Conservation (phyloP, 371 early-diverging fungal genomes). For the Apophysomyces trapeziformis region DNA sequence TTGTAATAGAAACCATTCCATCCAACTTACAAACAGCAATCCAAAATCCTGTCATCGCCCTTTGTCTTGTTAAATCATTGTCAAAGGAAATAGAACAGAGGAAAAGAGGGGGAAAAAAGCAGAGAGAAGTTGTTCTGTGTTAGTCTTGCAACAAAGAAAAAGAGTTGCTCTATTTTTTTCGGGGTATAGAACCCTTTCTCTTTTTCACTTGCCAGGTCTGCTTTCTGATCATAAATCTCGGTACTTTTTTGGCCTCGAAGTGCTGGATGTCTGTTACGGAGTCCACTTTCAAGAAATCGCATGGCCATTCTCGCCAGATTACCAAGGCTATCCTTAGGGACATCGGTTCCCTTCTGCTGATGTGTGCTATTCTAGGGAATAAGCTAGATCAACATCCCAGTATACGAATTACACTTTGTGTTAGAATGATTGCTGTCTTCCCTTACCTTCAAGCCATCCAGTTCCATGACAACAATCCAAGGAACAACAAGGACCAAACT, state of each 20-base stretch:
- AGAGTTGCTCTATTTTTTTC: too few relatives aligned
- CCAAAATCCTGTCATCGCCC: constrained; percentile 45
- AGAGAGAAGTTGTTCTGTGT: background rate
- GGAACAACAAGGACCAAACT: constrained; percentile 36
- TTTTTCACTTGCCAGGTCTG: constrained; percentile 16
- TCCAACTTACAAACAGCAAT: constrained; percentile 42
- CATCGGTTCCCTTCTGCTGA: background rate
- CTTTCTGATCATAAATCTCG: constrained; percentile 24
- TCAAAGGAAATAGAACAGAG: background rate
- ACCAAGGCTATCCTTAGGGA: constrained; percentile 9
- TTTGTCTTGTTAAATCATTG: constrained; percentile 4
- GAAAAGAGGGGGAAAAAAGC: background rate
- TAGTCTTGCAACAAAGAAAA: background rate
- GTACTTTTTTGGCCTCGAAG: constrained; percentile 38
- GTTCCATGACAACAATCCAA: constrained; percentile 45
- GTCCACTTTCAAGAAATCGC: constrained; percentile 30
- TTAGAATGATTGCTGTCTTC: background rate
- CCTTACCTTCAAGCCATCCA: constrained; percentile 49
- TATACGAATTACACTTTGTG: background rate
- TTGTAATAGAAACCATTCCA: background rate
- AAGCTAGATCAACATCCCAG: background rate
- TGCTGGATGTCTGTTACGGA: constrained; percentile 19
- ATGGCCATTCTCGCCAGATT: constrained; percentile 39
- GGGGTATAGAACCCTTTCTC: background rate
- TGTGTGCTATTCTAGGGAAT: background rate